These are phyloP conservation scores for Aspergillus floridensis DNA, from an alignment of 2,329 filamentous ascomycete genomes.

Conservation along the genomic window DNA sequence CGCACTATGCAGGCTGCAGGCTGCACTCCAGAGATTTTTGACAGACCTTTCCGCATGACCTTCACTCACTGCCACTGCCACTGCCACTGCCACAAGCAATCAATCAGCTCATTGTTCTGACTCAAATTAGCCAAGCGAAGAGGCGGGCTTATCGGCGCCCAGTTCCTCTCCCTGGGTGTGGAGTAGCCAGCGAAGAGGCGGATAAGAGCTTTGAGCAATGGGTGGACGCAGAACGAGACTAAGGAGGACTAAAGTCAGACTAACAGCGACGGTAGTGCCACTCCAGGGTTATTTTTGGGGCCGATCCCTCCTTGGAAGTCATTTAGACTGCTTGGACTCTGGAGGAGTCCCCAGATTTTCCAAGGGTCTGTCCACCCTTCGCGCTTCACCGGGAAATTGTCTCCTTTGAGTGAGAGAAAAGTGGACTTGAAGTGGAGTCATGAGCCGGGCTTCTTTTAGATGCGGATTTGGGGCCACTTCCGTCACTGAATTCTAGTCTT, in stretches of 20 bases:
- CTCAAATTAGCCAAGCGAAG: background rate
- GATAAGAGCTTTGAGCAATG: background rate
- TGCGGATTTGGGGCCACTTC: background rate
- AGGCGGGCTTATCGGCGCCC: background rate
- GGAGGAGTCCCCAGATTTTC: conserved; percentile 6
- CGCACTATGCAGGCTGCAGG: background rate
- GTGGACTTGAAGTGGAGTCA: background rate
- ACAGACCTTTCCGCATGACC: background rate
- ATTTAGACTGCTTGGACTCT: background rate
- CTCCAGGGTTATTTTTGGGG: conserved; percentile 7
- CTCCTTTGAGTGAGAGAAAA: background rate
- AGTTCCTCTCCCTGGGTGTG: background rate
- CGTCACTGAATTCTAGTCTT: background rate
- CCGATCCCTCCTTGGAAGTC: background rate
- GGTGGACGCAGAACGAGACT: background rate
- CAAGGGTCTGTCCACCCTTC: conserved; percentile 4
- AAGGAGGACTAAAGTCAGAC: background rate
- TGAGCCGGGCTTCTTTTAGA: background rate
- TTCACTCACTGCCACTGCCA: background rate
- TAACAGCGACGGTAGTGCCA: background rate
- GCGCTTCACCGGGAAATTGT: background rate
- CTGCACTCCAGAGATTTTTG: background rate
- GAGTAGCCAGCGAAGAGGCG: background rate
- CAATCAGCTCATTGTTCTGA: background rate
- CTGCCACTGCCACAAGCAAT: background rate